Evolutionary conservation across 805 yeast genomes (phyloP).

Genomic region (Candida pini): DNA sequence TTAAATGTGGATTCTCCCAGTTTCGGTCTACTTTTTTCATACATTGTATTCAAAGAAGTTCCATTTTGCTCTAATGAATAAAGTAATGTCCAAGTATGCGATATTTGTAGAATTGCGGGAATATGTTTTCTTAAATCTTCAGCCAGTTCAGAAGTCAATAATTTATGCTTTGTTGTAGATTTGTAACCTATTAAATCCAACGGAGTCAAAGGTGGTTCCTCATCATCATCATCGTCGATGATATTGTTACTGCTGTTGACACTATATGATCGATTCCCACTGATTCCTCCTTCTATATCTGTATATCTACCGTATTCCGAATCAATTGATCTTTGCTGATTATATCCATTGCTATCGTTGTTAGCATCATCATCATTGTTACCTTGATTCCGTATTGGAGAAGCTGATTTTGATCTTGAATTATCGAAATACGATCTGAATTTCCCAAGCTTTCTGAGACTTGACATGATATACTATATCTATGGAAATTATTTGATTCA

Average conservation of each 20-base stretch:
- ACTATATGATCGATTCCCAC: no score
- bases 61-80: conserved; percentile 94
- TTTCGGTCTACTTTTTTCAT: conserved; percentile 47
- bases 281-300: no score
- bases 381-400: conserved; percentile 8
- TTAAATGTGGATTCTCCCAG: conserved; percentile 28
- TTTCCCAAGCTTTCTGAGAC: conserved; percentile 8
- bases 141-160: conserved; percentile 57
- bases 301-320: no score
- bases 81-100: conserved; percentile 67
- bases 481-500: no score
- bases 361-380: background rate
- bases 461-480: conserved; percentile 10
- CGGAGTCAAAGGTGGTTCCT: conserved; percentile 47
- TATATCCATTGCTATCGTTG: no score
- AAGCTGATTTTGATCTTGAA: conserved; percentile 8
- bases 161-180: conserved; percentile 47
- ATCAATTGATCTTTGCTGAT: no score
- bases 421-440: conserved; percentile 14
- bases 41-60: conserved; percentile 75
- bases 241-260: no score
- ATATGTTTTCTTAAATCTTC: conserved; percentile 66
- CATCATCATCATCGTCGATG: conserved; percentile 10
- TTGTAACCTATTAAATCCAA: conserved; percentile 57
- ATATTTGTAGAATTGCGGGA: conserved; percentile 75